phyloP scores from a whole-genome alignment of 257 asterid species.

The Nicotiana paniculata region DNA sequence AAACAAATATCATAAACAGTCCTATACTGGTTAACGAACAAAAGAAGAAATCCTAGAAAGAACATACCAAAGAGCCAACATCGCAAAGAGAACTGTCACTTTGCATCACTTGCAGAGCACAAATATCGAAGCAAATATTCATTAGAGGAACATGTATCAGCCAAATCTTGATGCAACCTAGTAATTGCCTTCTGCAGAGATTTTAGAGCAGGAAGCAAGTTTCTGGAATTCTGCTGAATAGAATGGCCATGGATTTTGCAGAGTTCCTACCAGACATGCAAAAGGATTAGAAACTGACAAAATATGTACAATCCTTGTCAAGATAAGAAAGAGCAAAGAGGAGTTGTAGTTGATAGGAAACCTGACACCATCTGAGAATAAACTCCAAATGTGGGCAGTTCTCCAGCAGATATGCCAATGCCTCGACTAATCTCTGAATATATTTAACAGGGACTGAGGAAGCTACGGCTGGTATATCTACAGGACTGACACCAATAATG shows the following conservation, averaged over 20 bases:
- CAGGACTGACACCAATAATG: conserved; percentile 53
- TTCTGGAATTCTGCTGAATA: conserved; percentile 78
- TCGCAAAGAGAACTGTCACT: conserved; percentile 18
- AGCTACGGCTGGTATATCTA: conserved; percentile 76
- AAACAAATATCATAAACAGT: neutral
- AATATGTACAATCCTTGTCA: neutral
- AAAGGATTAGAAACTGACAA: neutral
- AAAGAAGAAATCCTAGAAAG: neutral
- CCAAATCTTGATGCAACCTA: conserved; percentile 84
- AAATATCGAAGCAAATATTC: conserved; percentile 82
- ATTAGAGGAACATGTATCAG: conserved; percentile 82
- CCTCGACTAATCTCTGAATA: conserved; percentile 78
- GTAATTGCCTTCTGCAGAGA: conserved; percentile 81
- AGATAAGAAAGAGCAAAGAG: neutral
- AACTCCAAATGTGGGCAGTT: conserved; percentile 86
- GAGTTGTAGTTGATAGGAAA: conserved; percentile 15
- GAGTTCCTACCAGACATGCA: conserved; percentile 51
- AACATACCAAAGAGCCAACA: conserved; percentile 15
- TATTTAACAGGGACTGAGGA: conserved; percentile 74
- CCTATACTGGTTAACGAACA: neutral
- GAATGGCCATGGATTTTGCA: conserved; percentile 65
- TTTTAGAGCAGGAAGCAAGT: conserved; percentile 76
- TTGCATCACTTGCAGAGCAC: conserved; percentile 46
- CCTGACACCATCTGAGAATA: conserved; percentile 91
- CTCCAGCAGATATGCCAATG: conserved; percentile 81